These are phyloP conservation scores for Penicillium roqueforti DNA, from an alignment of 495 filamentous ascomycete species.

Conservation along the genomic window DNA sequence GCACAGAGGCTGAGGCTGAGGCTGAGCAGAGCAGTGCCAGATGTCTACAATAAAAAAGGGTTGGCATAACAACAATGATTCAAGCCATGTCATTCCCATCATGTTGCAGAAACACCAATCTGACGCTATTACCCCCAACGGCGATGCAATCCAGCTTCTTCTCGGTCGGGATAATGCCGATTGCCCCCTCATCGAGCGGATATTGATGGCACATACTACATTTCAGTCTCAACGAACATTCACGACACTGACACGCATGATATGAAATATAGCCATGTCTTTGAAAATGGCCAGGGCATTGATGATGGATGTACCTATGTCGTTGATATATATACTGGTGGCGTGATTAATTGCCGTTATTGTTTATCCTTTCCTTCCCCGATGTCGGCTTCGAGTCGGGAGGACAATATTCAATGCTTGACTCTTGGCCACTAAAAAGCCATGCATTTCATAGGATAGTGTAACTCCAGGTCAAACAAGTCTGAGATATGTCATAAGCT, in stretches of 20 bases:
- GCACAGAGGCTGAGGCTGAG: neutral
- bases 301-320: slow-evolving; percentile 19
- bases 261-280: slow-evolving; percentile 48
- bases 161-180: slow-evolving; percentile 48
- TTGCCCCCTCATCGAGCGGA: slow-evolving; percentile 47
- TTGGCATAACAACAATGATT: slow-evolving; percentile 30
- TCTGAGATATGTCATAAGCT: neutral
- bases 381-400: slow-evolving; percentile 1
- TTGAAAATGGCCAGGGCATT: slow-evolving; percentile 18
- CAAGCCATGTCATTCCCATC: slow-evolving; percentile 45
- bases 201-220: slow-evolving; percentile 46
- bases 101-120: slow-evolving; percentile 49
- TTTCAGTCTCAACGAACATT: slow-evolving; percentile 55
- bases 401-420: neutral
- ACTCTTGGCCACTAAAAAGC: neutral
- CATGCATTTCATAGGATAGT: neutral
- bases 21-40: neutral
- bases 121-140: slow-evolving; percentile 47
- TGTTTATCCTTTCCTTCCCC: neutral
- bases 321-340: slow-evolving; percentile 10
- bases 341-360: slow-evolving; percentile 12
- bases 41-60: neutral
- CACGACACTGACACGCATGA: slow-evolving; percentile 48
- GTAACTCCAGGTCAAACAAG: neutral
- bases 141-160: slow-evolving; percentile 42